Evolutionary conservation across 2,329 filamentous ascomycete genomes (phyloP).

Genomic region (Fusarium citri): DNA sequence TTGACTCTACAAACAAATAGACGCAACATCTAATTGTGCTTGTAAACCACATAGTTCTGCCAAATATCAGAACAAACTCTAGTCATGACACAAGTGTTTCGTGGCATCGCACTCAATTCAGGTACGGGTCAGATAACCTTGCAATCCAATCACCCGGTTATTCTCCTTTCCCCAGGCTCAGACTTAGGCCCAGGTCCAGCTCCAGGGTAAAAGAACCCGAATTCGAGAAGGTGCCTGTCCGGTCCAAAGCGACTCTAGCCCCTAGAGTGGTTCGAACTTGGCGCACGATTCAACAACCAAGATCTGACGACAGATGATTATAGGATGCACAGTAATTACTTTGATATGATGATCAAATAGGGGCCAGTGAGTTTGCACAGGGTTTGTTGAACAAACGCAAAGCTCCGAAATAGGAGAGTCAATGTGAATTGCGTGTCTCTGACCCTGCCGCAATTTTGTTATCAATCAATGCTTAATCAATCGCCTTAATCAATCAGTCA

Average conservation of each 20-base stretch:
- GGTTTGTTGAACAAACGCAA: neutral
- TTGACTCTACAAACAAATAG: neutral
- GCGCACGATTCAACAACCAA: neutral
- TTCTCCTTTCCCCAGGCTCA: constrained; percentile 17
- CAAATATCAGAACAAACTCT: neutral
- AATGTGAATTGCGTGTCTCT: neutral
- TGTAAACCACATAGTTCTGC: neutral
- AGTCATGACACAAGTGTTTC: neutral
- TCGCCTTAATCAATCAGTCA: constrained; percentile 33
- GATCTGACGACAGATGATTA: neutral
- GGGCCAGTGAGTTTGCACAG: neutral
- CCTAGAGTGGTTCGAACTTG: neutral
- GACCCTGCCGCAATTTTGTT: constrained; percentile 26
- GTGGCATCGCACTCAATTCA: neutral
- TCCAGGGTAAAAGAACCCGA: constrained; percentile 20
- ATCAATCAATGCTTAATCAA: constrained; percentile 42
- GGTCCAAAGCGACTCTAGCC: constrained; percentile 14
- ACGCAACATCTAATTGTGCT: neutral
- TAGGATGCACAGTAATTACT: constrained; percentile 10
- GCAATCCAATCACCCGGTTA: constrained; percentile 14
- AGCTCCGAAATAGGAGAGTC: constrained; percentile 22
- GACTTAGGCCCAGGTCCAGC: neutral
- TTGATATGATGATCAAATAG: constrained; percentile 23
- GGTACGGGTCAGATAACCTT: constrained; percentile 3
- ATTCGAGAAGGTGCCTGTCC: constrained; percentile 21